These are phyloP conservation scores for Lasiodiplodia sp. DNA, from an alignment of 2,329 filamentous ascomycete species.

Conservation along the genomic window DNA sequence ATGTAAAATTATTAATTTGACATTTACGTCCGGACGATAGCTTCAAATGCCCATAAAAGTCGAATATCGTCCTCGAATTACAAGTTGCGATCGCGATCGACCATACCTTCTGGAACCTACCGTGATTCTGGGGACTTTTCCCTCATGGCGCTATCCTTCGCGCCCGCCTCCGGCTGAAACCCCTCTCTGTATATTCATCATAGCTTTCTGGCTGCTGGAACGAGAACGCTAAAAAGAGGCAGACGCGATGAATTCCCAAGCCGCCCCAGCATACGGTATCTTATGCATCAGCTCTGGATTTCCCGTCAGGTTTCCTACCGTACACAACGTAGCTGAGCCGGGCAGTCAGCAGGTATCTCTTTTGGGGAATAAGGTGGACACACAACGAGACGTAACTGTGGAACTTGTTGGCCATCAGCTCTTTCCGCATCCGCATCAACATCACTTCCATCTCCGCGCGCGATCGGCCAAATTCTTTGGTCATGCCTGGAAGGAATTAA, in stretches of 20 bases:
- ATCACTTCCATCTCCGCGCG: slow-evolving; percentile 26
- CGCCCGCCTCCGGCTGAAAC: no score
- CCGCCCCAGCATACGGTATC: background rate
- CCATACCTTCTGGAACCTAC: no score
- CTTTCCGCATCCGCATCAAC: slow-evolving; percentile 24
- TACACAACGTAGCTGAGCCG: slow-evolving; percentile 4
- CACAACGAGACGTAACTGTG: slow-evolving; percentile 28
- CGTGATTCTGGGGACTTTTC: no score
- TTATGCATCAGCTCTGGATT: background rate
- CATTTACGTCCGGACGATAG: no score
- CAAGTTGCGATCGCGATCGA: no score
- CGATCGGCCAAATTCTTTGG: slow-evolving; percentile 21
- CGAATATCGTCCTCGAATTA: no score
- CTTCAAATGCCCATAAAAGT: no score
- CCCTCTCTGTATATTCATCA: background rate
- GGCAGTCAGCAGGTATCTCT: background rate
- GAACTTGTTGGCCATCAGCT: slow-evolving; percentile 27
- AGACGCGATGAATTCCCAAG: background rate
- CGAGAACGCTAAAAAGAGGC: background rate
- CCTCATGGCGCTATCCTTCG: no score
- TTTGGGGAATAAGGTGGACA: background rate
- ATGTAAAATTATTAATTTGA: no score
- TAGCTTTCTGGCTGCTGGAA: background rate
- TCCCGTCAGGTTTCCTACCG: background rate
- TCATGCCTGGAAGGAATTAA: background rate